Evolutionary conservation across 2,329 filamentous ascomycete species (phyloP).

Genomic region (Scytalidium lignicola): DNA sequence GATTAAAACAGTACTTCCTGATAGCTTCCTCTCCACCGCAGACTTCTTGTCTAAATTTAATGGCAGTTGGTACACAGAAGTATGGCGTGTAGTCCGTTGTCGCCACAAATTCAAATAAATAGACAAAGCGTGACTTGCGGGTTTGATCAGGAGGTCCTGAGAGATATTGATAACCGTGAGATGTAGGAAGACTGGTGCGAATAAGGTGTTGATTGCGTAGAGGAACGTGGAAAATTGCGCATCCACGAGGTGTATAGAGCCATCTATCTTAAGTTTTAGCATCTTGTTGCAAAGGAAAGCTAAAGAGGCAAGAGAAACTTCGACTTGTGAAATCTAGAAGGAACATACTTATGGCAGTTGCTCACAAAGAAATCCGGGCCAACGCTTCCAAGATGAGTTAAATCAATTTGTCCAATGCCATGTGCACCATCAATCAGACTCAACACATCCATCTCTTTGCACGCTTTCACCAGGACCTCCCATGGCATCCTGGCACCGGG

Average conservation of each 20-base stretch:
- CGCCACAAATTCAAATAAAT: conserved; percentile 71
- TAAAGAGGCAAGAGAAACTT: too few species aligned
- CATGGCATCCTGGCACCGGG: conserved; percentile 79
- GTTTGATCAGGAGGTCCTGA: conserved; percentile 30
- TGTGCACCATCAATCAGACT: conserved; percentile 82
- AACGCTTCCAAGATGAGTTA: conserved; percentile 56
- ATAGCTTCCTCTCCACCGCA: conserved; percentile 72
- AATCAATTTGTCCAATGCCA: conserved; percentile 68
- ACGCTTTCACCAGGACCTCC: conserved; percentile 57
- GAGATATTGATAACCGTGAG: conserved; percentile 59
- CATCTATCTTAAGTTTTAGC: conserved; percentile 38
- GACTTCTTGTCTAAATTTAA: conserved; percentile 64
- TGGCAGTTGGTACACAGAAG: conserved; percentile 64
- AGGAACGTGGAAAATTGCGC: conserved; percentile 77
- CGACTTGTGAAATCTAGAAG: background rate
- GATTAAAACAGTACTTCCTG: conserved; percentile 52
- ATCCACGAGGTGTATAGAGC: conserved; percentile 77
- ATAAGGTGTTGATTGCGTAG: conserved; percentile 72
- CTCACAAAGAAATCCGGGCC: conserved; percentile 82
- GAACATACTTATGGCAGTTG: conserved; percentile 83
- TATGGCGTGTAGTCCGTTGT: conserved; percentile 71
- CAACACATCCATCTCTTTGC: conserved; percentile 60
- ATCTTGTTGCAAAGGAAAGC: background rate
- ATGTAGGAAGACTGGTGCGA: conserved; percentile 70
- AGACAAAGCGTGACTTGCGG: conserved; percentile 51